Evolutionary conservation across 2,329 filamentous ascomycete genomes (phyloP), one percentile per base, ranked within the genome.

Genomic region (Ceratocystis lukuohia): DNA sequence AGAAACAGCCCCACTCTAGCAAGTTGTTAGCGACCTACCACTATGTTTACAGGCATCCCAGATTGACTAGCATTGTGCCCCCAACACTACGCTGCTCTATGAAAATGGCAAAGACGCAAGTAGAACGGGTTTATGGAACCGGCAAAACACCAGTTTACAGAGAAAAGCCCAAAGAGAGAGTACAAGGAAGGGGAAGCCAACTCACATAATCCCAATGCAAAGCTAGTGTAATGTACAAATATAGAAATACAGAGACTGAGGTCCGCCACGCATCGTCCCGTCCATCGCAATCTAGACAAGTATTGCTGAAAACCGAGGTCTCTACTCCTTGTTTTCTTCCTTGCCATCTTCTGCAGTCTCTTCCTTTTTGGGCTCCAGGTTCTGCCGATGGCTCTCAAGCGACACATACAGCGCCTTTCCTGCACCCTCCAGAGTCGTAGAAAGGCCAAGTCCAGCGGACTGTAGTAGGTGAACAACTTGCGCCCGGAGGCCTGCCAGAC

Each of bases 321-420:
- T 57, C 63, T 66, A 50, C 15, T 67, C 48, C n/a, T 66, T 63
- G 46, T 59, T 66, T 4, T 48, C 46, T 48, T 48, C 20, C 46
- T 48, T 22, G 8, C 22, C 20, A 5, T 56, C 20, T 30, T 5
- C 46, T 20, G 46, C 6, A 20, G 5, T 22, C 57, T 67, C 37
- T 37, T 65, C 66, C 71, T 92, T 88, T 64, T 68, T 65, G 8
- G 63, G 63, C 73, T 96, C 91, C 74, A 99, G 76, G 77, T 93
- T 88, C 62, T 80, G 84, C 76, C 86, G 85, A 74, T 93, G 81
- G 62, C 89, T 85, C 80, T 97, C 93, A 72, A 99, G 79, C 12
- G 93, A 90, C 69, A 96, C 81, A 81, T 93, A 97, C 71, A 99
- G 74, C 73, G 84, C 92, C 80, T 87, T 90, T 68, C 87, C 82